Evolutionary conservation across 805 yeast species (phyloP).

Genomic region (Kregervanrija delftensis): DNA sequence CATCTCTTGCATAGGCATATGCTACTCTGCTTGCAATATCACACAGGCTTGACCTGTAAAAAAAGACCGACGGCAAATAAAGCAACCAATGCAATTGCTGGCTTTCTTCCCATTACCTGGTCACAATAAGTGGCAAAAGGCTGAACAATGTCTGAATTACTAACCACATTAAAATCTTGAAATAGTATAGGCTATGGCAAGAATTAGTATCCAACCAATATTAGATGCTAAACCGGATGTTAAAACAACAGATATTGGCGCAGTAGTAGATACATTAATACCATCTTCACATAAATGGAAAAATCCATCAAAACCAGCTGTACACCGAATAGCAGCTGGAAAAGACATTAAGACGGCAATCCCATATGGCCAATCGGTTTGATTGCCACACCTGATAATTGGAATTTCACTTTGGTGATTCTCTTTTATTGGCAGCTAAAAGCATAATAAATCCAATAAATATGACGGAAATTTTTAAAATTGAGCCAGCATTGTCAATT

Average conservation of each 20-base stretch:
- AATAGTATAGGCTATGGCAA: slow-evolving; percentile 52
- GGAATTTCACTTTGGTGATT: slow-evolving; percentile 39
- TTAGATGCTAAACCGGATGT: slow-evolving; percentile 48
- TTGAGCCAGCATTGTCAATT: slow-evolving; percentile 44
- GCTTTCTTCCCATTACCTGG: slow-evolving; percentile 38
- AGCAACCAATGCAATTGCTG: slow-evolving; percentile 36
- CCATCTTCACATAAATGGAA: slow-evolving; percentile 68
- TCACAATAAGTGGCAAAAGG: slow-evolving; percentile 49
- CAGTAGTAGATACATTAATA: slow-evolving; percentile 52
- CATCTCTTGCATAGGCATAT: slow-evolving; percentile 53
- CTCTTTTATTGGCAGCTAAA: slow-evolving; percentile 39
- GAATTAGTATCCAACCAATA: slow-evolving; percentile 48
- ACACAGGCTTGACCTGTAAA: slow-evolving; percentile 49
- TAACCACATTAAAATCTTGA: slow-evolving; percentile 40
- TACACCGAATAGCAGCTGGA: slow-evolving; percentile 55
- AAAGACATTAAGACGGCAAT: slow-evolving; percentile 49
- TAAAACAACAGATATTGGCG: slow-evolving; percentile 61
- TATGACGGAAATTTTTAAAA: slow-evolving; percentile 39
- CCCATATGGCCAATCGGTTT: slow-evolving; percentile 56
- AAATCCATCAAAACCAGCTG: slow-evolving; percentile 72
- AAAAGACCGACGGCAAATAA: slow-evolving; percentile 35
- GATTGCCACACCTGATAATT: slow-evolving; percentile 49
- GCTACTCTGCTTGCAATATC: slow-evolving; percentile 61
- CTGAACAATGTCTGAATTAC: slow-evolving; percentile 46
- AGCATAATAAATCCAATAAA: slow-evolving; percentile 45